phyloP scores from a whole-genome alignment of 768 basidiomycete genomes.

The Agaricus subrufescens region DNA sequence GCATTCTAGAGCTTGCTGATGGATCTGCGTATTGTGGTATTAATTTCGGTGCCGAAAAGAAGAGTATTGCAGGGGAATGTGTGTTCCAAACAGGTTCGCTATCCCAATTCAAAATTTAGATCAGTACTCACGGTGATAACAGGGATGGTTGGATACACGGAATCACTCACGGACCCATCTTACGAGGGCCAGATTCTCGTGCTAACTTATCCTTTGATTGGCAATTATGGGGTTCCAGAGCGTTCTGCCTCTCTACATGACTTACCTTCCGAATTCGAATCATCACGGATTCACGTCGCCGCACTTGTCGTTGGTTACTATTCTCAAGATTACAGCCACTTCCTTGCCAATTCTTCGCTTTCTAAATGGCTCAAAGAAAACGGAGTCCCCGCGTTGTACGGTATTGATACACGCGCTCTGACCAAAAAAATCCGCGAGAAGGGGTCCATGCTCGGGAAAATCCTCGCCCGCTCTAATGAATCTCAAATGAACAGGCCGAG shows the following conservation, averaged over 20 bases:
- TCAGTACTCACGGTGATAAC: conserved; percentile 14
- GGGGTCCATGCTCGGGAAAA: conserved; percentile 85
- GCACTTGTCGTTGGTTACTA: conserved; percentile 92
- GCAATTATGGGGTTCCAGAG: conserved; percentile 95
- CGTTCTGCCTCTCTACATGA: conserved; percentile 48
- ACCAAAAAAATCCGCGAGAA: conserved; percentile 96
- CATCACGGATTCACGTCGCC: conserved; percentile 88
- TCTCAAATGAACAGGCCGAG: conserved; percentile 35
- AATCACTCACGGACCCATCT: conserved; percentile 96
- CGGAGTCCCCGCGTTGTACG: conserved; percentile 89
- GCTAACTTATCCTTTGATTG: conserved; percentile 93
- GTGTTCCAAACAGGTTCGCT: conserved; percentile 96
- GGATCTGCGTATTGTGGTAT: conserved; percentile 85
- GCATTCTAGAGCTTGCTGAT: conserved; percentile 85
- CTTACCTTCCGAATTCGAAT: conserved; percentile 83
- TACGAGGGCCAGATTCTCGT: conserved; percentile 98
- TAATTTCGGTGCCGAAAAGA: conserved; percentile 89
- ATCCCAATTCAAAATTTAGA: neutral
- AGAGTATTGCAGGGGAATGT: conserved; percentile 94
- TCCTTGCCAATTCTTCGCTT: conserved; percentile 84
- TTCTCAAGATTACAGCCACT: conserved; percentile 92
- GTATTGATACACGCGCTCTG: conserved; percentile 93
- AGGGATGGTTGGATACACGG: conserved; percentile 99
- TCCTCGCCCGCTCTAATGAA: conserved; percentile 61
- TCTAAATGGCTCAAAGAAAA: conserved; percentile 94